These are phyloP conservation scores for Chernovozyma aurita DNA, from an alignment of 1,139 yeast genomes.

Conservation along the genomic window DNA sequence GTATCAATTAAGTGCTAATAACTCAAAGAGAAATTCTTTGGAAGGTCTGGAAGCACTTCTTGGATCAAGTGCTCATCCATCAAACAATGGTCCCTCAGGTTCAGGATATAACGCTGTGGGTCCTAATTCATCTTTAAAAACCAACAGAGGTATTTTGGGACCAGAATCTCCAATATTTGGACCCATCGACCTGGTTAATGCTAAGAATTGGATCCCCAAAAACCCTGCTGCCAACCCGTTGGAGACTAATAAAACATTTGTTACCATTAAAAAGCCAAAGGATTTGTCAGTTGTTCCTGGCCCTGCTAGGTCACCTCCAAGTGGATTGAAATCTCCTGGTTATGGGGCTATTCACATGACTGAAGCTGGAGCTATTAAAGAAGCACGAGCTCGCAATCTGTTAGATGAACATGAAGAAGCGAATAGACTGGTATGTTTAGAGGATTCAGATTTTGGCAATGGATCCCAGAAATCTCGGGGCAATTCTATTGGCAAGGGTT, in stretches of 20 bases:
- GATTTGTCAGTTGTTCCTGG: slow-evolving; percentile 24
- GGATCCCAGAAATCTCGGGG: background rate
- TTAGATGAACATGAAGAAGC: background rate
- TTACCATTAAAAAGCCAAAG: slow-evolving; percentile 59
- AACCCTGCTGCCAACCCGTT: slow-evolving; percentile 84
- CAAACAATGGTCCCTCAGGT: slow-evolving; percentile 1
- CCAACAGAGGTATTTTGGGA: background rate
- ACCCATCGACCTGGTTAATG: slow-evolving; percentile 6
- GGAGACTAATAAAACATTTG: slow-evolving; percentile 64
- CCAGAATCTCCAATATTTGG: slow-evolving; percentile 2
- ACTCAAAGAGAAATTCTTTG: slow-evolving; percentile 36
- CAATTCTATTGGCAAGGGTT: background rate
- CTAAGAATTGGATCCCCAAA: slow-evolving; percentile 45
- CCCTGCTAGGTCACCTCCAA: slow-evolving; percentile 12
- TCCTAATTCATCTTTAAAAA: background rate
- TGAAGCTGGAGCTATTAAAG: slow-evolving; percentile 48
- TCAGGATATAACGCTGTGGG: background rate
- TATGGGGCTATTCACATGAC: slow-evolving; percentile 45
- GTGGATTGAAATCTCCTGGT: slow-evolving; percentile 5
- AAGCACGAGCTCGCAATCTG: slow-evolving; percentile 17
- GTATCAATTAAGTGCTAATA: slow-evolving; percentile 32
- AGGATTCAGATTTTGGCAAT: background rate
- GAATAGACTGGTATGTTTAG: background rate
- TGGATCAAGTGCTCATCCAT: slow-evolving; percentile 2
- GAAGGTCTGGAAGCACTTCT: slow-evolving; percentile 13